Conservation (phyloP, 352 stramenopile species). For the Phytophthora hybrid region DNA sequence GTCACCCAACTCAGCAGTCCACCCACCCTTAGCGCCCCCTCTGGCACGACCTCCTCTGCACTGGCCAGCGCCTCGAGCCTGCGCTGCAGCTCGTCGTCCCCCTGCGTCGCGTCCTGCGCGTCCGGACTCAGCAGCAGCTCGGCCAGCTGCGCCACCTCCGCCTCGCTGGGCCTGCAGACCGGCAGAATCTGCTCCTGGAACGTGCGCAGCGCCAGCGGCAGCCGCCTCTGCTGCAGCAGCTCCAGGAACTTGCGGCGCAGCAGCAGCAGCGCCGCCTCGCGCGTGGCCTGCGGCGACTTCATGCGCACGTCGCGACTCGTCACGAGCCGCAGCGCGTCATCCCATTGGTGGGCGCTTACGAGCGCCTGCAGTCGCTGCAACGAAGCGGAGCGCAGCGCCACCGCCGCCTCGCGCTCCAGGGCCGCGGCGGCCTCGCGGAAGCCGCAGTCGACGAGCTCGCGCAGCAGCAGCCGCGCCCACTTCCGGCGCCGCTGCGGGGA, state of each 20-base stretch:
- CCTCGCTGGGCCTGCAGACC: constrained; percentile 50
- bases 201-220: constrained; percentile 52
- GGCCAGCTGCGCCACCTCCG: constrained; percentile 61
- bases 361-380: constrained; percentile 65
- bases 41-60: constrained; percentile 70
- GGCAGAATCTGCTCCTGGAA: constrained; percentile 79
- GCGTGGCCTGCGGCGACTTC: constrained; percentile 50
- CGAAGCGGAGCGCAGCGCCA: constrained; percentile 60
- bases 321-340: constrained; percentile 60
- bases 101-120: constrained; percentile 41
- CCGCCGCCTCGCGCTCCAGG: constrained; percentile 66
- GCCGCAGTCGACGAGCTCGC: constrained; percentile 80
- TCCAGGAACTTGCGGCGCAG: constrained; percentile 79
- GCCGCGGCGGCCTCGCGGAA: constrained; percentile 47
- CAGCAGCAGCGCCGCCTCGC: constrained; percentile 59
- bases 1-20: neutral
- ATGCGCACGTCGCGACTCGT: constrained; percentile 38
- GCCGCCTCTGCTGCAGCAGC: constrained; percentile 47
- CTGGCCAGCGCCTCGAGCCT: constrained; percentile 68
- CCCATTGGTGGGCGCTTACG: constrained; percentile 56
- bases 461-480: constrained; percentile 76
- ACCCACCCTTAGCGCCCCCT: constrained; percentile 64
- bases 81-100: constrained; percentile 50
- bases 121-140: constrained; percentile 68
- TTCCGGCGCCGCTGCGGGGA: constrained; percentile 32